Conservation (phyloP, 192 early-diverging fungal genomes). For the Ambispora gerdemannii region DNA sequence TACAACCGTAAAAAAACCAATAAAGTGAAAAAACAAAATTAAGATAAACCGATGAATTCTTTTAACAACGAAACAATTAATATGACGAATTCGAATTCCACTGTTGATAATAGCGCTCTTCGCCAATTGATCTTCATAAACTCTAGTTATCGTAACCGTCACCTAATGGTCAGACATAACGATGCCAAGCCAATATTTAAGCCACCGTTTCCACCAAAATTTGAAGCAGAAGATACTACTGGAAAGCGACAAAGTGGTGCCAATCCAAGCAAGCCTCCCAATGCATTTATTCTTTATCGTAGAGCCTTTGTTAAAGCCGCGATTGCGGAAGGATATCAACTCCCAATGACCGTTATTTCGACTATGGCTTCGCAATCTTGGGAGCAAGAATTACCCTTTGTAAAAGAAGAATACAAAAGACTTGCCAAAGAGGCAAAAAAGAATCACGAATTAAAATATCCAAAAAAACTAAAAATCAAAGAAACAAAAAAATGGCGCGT, state of each 20-base stretch:
- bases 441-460: neutral
- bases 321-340: neutral
- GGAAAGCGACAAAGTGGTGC: neutral
- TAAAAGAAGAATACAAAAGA: conserved; percentile 9
- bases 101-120: too few relatives aligned
- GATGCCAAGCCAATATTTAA: neutral
- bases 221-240: neutral
- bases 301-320: neutral
- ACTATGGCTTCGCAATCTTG: neutral
- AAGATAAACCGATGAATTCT: too few relatives aligned
- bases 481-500: neutral
- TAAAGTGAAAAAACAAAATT: too few relatives aligned
- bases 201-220: neutral
- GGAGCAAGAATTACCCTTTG: too few relatives aligned
- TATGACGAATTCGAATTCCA: too few relatives aligned
- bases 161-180: neutral
- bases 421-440: conserved; percentile 11
- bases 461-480: neutral
- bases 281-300: conserved; percentile 10
- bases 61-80: too few relatives aligned
- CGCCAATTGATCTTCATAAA: neutral
- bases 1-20: too few relatives aligned
- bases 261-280: neutral
- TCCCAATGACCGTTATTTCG: conserved; percentile 12
- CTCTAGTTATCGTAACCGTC: neutral